phyloP scores from a whole-genome alignment of 331 rosid species.

The Quercus tomentella region DNA sequence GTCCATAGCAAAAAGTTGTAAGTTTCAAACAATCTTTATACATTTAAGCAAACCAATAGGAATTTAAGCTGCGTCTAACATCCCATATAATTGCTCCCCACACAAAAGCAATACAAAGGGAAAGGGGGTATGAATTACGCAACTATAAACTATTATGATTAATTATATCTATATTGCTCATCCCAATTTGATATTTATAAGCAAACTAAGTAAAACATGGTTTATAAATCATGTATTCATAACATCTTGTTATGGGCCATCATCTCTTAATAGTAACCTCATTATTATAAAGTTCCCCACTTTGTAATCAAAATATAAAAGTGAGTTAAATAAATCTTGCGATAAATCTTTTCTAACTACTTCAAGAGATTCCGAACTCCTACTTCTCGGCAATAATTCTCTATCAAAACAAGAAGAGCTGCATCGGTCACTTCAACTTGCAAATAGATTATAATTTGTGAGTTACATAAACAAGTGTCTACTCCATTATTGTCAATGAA shows the following conservation, averaged over 20 bases:
- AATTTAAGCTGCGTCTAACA: neutral
- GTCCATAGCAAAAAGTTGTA: constrained; percentile 31
- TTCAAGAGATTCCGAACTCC: constrained; percentile 95
- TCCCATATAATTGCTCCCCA: neutral
- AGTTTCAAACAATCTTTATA: neutral
- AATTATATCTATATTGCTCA: neutral
- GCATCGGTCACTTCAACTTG: constrained; percentile 90
- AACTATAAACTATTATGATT: neutral
- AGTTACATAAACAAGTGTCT: neutral
- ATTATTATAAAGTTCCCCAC: neutral
- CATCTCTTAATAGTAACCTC: neutral
- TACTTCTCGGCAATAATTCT: constrained; percentile 88
- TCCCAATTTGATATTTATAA: neutral
- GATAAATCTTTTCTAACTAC: constrained; percentile 92
- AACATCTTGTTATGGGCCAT: neutral
- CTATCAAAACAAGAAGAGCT: constrained; percentile 81
- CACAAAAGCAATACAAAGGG: neutral
- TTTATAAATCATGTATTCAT: neutral
- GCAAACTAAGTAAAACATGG: neutral
- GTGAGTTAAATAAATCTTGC: constrained; percentile 53
- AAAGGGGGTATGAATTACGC: neutral
- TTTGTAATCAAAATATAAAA: constrained; percentile 3
- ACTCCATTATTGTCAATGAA: neutral
- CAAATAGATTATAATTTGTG: constrained; percentile 7
- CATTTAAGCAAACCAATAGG: neutral